Evolutionary conservation across 1,284 basidiomycete species (phyloP), one percentile per base, ranked within the genome.

Genomic region (Sporisorium exsertum): DNA sequence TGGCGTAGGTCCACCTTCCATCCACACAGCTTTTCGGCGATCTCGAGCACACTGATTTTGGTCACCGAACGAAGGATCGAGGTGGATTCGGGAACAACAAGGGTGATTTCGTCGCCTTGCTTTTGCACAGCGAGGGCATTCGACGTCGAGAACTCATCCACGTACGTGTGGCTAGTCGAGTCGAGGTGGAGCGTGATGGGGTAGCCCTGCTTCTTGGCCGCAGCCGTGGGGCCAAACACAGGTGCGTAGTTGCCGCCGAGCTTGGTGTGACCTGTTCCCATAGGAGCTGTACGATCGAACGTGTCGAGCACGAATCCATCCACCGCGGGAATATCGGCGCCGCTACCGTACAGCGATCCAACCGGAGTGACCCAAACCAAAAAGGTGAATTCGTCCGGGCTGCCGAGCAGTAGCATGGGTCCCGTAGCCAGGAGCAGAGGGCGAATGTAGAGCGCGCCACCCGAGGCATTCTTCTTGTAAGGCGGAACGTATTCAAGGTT

Each of bases 121-220:
- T 71, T 64, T 26, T 69, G 52, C 20, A 86, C 76, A 50, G 78
- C 80, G 42, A 86, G 73, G 27, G 83, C 85, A 68, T 86, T 86
- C 12, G 81, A 82, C 16, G 86, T 86, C 5, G 82, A 84, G 52
- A 86, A 86, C 63, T 86, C 86, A 69, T 85, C 84, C 22, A 84
- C 64, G 32, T 77, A 59, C 10, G 81, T 81, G 59, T 81, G 81
- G 1, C 79, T 82, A 12, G 78, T 75, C 55, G 82, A 79, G 66
- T 77, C 72, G 45, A 80, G 75, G 42, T 80, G 86, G 2, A 86
- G 77, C 13, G 86, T 86, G 77, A 86, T 86, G 16, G 80, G 73
- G 58, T 82, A 86, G 32, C 86, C 86, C 9, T 72, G 72, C 61
- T 83, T 79, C 79, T 86, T 86, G 10, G 84, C 85, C 1, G 60